These are phyloP conservation scores for Delitschia confertaspora DNA, from an alignment of 495 filamentous ascomycete species.

Conservation along the genomic window DNA sequence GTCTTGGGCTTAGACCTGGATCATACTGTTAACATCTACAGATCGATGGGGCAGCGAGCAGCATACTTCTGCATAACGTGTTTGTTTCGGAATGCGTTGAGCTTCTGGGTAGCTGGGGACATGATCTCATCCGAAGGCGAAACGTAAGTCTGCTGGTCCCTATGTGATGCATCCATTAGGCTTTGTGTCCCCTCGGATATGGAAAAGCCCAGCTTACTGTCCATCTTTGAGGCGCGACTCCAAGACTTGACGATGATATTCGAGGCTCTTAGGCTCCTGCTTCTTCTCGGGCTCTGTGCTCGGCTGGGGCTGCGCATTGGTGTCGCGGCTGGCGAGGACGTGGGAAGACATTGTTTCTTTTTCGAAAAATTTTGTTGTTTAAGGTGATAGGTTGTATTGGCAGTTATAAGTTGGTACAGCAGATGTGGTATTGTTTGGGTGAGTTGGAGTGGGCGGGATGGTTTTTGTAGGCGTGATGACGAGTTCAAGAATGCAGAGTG, in stretches of 20 bases:
- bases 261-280: conserved; percentile 51
- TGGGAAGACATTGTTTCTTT: conserved; percentile 16
- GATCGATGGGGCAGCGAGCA: not conserved
- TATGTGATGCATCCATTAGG: conserved; percentile 22
- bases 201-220: conserved; percentile 44
- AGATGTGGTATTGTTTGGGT: not conserved
- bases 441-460: not conserved
- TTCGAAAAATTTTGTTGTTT: not conserved
- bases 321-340: conserved; percentile 49
- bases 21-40: conserved; percentile 3
- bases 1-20: conserved; percentile 26
- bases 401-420: too few species aligned
- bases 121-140: conserved; percentile 90
- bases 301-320: conserved; percentile 42
- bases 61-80: conserved; percentile 51
- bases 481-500: not conserved
- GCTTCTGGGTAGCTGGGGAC: conserved; percentile 87
- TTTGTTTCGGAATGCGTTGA: conserved; percentile 75
- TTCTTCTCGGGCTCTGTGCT: conserved; percentile 25
- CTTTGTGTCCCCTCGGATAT: not conserved
- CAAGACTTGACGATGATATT: conserved; percentile 70
- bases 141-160: conserved; percentile 58
- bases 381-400: not conserved
- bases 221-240: conserved; percentile 62
- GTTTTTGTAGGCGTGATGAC: not conserved